Percentiles rank a stretch among this genome's conserved stretches.
These are phyloP conservation scores for Tranzscheliella williamsii DNA, from an alignment of 1,284 basidiomycete species.

Conservation along the genomic window DNA sequence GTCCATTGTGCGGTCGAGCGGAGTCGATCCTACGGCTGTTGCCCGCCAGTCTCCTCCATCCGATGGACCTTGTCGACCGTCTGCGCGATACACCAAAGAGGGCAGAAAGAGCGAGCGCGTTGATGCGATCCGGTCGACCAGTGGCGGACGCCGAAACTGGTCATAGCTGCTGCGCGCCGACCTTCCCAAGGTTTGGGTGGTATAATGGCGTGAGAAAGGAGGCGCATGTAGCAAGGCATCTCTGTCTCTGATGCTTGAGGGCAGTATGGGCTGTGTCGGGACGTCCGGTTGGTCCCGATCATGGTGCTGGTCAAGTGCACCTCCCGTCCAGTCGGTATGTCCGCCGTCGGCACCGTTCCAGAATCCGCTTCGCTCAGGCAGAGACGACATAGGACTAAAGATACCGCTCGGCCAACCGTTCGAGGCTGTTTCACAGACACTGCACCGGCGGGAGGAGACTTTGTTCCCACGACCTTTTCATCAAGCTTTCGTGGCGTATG, in stretches of 20 bases:
- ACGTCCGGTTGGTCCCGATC: neutral
- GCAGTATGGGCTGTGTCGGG: too few relatives aligned
- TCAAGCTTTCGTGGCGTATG: too few relatives aligned
- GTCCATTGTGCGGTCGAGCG: slow-evolving; percentile 71
- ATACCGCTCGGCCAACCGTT: too few relatives aligned
- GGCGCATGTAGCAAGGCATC: neutral
- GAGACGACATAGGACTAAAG: slow-evolving; percentile 13
- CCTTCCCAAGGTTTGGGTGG: slow-evolving; percentile 16
- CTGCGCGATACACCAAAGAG: slow-evolving; percentile 13
- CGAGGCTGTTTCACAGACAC: too few relatives aligned
- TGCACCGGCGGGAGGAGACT: too few relatives aligned
- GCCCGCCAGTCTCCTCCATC: slow-evolving; percentile 27
- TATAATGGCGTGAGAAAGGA: slow-evolving; percentile 5
- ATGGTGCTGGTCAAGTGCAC: neutral
- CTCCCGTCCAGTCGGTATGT: slow-evolving; percentile 1
- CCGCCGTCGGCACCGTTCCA: slow-evolving; percentile 11
- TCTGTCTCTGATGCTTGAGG: too few relatives aligned
- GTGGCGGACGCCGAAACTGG: slow-evolving; percentile 9
- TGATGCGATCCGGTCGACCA: slow-evolving; percentile 23
- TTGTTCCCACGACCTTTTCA: too few relatives aligned
- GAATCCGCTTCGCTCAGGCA: slow-evolving; percentile 1
- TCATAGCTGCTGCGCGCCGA: slow-evolving; percentile 17
- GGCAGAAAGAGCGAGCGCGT: slow-evolving; percentile 25
- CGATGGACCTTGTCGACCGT: too few relatives aligned
- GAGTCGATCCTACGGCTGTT: slow-evolving; percentile 29